A percentile compares a stretch with the other conserved stretches of the same genome.
phyloP scores from a whole-genome alignment of 2,329 filamentous ascomycete genomes.

The Penicillium sp. region DNA sequence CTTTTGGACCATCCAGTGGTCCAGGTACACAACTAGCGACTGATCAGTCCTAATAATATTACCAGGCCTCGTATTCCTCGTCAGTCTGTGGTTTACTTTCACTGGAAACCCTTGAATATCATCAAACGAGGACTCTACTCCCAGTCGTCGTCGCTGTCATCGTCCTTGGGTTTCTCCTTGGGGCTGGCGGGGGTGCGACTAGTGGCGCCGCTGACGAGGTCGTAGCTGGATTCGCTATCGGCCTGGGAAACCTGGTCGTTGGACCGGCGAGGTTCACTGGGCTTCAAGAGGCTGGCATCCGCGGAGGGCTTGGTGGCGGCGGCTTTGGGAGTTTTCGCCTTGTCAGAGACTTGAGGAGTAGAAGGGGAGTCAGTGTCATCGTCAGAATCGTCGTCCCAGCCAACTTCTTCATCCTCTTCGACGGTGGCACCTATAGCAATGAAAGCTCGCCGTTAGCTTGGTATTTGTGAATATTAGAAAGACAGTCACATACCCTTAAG shows the following conservation, averaged over 20 bases:
- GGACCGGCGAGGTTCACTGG: slow-evolving; percentile 69
- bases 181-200: slow-evolving; percentile 77
- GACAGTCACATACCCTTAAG: slow-evolving; percentile 72
- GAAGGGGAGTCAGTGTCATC: slow-evolving; percentile 51
- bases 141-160: slow-evolving; percentile 77
- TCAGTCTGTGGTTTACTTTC: neutral
- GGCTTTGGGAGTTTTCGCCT: slow-evolving; percentile 32
- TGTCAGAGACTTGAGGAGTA: slow-evolving; percentile 49
- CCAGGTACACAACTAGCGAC: neutral
- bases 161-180: slow-evolving; percentile 54
- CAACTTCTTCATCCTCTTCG: slow-evolving; percentile 73
- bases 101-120: neutral
- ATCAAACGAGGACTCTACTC: slow-evolving; percentile 56
- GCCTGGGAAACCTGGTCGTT: slow-evolving; percentile 89
- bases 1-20: slow-evolving; percentile 25
- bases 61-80: neutral
- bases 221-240: slow-evolving; percentile 95
- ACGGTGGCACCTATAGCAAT: slow-evolving; percentile 44
- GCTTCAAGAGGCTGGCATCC: slow-evolving; percentile 59
- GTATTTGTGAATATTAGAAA: neutral
- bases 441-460: slow-evolving; percentile 12
- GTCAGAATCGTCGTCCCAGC: slow-evolving; percentile 74
- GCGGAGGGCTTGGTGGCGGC: slow-evolving; percentile 38
- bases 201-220: slow-evolving; percentile 81
- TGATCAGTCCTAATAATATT: neutral